Evolutionary conservation across 2,329 filamentous ascomycete species (phyloP).

Genomic region (Colletotrichum liriopes): DNA sequence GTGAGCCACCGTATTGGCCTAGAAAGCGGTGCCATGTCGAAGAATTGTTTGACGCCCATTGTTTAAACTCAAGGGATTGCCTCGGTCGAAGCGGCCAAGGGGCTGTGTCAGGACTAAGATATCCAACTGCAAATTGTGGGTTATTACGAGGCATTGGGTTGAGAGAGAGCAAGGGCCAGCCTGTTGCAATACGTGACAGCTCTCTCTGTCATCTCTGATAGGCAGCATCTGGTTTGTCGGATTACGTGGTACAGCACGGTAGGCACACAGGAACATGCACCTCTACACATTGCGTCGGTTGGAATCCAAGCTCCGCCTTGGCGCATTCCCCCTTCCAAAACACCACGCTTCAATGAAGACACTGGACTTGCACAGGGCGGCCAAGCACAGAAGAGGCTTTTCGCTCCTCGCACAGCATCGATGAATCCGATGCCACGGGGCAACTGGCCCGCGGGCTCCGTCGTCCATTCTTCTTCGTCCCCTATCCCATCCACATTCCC

Average conservation of each 20-base stretch:
- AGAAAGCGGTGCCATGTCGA: not conserved
- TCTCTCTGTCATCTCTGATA: not conserved
- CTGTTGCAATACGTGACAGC: not conserved
- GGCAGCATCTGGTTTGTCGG: not conserved
- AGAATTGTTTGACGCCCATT: not conserved
- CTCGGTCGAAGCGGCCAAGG: not conserved
- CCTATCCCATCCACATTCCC: not conserved
- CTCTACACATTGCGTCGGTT: not conserved
- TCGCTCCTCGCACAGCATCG: not conserved
- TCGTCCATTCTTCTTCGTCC: not conserved
- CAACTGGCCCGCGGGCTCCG: not conserved
- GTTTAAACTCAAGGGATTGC: not conserved
- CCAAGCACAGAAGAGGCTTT: not conserved
- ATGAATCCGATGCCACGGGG: not conserved
- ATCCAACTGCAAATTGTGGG: too few species aligned
- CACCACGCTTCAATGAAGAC: slow-evolving; percentile 25
- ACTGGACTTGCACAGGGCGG: too few species aligned
- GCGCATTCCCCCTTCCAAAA: not conserved
- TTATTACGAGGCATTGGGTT: too few species aligned
- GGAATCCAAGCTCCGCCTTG: slow-evolving; percentile 7
- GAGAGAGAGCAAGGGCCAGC: not conserved
- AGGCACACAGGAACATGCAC: not conserved
- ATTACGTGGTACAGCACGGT: not conserved
- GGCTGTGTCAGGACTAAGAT: not conserved
- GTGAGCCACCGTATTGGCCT: not conserved